A percentile compares a stretch with the other conserved stretches of the same genome.
These are phyloP conservation scores for Beverwykella pulmonaria DNA, from an alignment of 495 filamentous ascomycete genomes.

Conservation along the genomic window DNA sequence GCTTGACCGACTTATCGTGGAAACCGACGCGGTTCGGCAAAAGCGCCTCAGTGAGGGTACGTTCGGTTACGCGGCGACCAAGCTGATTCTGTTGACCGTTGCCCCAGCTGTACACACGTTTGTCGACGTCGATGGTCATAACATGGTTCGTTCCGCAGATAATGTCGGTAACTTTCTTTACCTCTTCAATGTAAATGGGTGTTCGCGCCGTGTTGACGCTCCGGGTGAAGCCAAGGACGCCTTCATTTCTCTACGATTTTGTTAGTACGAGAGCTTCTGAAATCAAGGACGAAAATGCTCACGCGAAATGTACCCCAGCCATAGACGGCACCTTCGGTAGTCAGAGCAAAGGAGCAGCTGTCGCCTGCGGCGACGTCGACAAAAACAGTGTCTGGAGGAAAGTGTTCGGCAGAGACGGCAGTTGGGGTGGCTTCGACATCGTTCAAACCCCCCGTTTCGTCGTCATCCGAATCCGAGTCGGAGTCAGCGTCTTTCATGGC, in stretches of 20 bases:
- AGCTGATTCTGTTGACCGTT: constrained; percentile 74
- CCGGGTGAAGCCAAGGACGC: constrained; percentile 68
- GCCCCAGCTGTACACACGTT: constrained; percentile 71
- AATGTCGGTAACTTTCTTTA: constrained; percentile 66
- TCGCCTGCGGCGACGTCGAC: constrained; percentile 64
- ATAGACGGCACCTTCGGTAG: constrained; percentile 65
- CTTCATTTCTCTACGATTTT: constrained; percentile 59
- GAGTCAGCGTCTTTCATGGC: constrained; percentile 62
- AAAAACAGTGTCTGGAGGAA: constrained; percentile 59
- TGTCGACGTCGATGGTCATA: constrained; percentile 68
- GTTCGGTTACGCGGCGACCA: constrained; percentile 67
- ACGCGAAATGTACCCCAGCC: constrained; percentile 75
- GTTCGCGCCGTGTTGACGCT: constrained; percentile 44
- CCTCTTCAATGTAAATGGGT: constrained; percentile 54
- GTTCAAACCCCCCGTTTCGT: constrained; percentile 58
- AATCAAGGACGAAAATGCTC: constrained; percentile 37
- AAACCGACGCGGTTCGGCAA: constrained; percentile 70
- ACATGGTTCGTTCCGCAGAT: constrained; percentile 70
- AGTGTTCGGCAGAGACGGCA: constrained; percentile 50
- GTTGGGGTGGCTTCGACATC: constrained; percentile 61
- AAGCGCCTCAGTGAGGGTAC: constrained; percentile 62
- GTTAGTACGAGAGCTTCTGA: constrained; percentile 30
- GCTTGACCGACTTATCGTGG: constrained; percentile 13
- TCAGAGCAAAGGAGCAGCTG: constrained; percentile 65
- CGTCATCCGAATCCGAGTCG: constrained; percentile 49